Evolutionary conservation across 805 yeast species (phyloP).

Genomic region (Wickerhamiella nectarea): DNA sequence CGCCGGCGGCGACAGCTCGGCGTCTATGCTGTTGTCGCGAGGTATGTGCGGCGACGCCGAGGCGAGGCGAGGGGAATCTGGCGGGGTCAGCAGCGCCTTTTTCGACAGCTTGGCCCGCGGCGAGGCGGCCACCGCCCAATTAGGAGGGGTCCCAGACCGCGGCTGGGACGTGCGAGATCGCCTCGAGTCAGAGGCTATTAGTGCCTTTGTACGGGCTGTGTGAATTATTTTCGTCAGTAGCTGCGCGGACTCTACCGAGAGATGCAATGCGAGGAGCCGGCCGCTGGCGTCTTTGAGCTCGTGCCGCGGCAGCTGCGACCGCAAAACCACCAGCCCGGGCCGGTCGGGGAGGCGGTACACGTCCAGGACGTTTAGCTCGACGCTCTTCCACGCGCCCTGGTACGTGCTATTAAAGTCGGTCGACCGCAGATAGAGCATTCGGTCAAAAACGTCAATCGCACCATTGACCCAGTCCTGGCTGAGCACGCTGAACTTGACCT

Average conservation of each 20-base stretch:
- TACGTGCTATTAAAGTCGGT: neutral
- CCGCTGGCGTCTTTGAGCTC: neutral
- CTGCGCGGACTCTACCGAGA: neutral
- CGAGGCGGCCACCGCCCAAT: neutral
- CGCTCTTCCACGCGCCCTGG: slow-evolving; percentile 1
- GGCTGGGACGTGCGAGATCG: neutral
- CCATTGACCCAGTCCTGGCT: slow-evolving; percentile 3
- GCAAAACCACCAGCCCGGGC: slow-evolving; percentile 1
- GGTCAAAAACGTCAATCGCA: slow-evolving; percentile 2
- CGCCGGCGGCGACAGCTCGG: too few relatives aligned
- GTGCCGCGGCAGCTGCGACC: neutral
- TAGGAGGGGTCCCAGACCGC: neutral
- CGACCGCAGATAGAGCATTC: neutral
- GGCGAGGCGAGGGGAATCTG: too few relatives aligned
- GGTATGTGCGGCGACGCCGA: too few relatives aligned
- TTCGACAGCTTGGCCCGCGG: neutral
- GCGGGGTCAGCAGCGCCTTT: neutral
- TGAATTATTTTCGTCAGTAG: neutral
- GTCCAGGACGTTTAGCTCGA: slow-evolving; percentile 1
- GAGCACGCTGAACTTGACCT: neutral
- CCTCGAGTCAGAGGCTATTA: neutral
- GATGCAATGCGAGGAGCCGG: neutral
- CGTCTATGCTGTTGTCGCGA: too few relatives aligned
- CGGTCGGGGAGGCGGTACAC: neutral
- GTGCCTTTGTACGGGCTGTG: neutral